phyloP scores from a whole-genome alignment of 129 eudicot species.

The Chrysanthemum lavandulifolium region DNA sequence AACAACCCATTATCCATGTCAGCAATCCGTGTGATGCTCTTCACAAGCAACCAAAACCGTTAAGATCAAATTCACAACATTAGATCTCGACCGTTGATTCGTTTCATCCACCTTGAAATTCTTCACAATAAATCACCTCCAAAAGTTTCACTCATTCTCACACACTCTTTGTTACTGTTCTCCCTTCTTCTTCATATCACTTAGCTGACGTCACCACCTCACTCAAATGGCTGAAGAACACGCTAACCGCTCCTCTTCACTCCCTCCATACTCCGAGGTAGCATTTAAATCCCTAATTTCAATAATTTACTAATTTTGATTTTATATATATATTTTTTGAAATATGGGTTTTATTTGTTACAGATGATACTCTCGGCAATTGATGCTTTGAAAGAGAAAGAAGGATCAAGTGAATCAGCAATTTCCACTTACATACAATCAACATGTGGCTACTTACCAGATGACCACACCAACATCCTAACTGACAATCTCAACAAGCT shows the following conservation, averaged over 20 bases:
- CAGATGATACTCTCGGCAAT: constrained; percentile 77
- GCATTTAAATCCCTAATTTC: not conserved
- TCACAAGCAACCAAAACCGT: constrained; percentile 12
- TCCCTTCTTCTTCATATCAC: constrained; percentile 12
- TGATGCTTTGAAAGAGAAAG: constrained; percentile 50
- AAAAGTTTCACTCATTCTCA: constrained; percentile 36
- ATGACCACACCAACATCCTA: constrained; percentile 45
- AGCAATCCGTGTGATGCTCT: constrained; percentile 42
- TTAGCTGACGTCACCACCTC: constrained; percentile 30
- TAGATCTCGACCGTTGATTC: constrained; percentile 30
- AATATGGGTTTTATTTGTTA: not conserved
- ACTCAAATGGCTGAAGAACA: constrained; percentile 57
- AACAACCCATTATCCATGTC: constrained; percentile 38
- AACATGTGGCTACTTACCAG: constrained; percentile 55
- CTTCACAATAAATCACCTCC: constrained; percentile 26
- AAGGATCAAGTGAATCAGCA: constrained; percentile 57
- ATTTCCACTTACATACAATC: constrained; percentile 62
- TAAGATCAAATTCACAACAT: constrained; percentile 18
- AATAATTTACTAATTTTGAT: not conserved
- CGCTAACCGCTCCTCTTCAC: constrained; percentile 39
- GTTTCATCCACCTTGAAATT: not conserved
- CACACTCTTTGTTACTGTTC: constrained; percentile 42
- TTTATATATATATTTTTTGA: not conserved
- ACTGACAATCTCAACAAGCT: constrained; percentile 43
- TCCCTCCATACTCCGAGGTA: constrained; percentile 64